phyloP scores from a whole-genome alignment of 1,139 yeast genomes.

The Geotrichum citri-aurantii region DNA sequence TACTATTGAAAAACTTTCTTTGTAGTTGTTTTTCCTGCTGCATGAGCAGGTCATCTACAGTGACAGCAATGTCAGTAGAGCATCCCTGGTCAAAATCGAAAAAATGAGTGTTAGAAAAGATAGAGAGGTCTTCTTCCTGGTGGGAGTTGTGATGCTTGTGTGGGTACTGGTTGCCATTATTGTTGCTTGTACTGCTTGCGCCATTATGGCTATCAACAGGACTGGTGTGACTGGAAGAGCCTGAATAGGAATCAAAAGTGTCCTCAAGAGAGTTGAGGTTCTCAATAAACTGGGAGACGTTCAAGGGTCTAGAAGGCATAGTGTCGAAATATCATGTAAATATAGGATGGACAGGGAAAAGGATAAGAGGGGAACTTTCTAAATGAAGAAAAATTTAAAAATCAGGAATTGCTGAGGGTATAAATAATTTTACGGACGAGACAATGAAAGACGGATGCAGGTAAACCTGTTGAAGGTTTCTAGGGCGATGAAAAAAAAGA shows the following conservation, averaged over 20 bases:
- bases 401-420: neutral
- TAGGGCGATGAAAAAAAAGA: neutral
- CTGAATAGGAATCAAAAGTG: slow-evolving; percentile 20
- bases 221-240: neutral
- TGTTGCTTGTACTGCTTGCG: neutral
- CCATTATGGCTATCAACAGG: neutral
- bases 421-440: neutral
- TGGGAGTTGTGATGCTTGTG: neutral
- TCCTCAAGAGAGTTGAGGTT: slow-evolving; percentile 32
- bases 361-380: neutral
- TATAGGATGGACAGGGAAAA: too few relatives aligned
- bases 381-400: neutral
- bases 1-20: neutral
- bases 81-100: slow-evolving; percentile 42
- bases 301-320: slow-evolving; percentile 12
- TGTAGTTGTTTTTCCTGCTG: slow-evolving; percentile 38
- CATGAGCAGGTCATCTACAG: slow-evolving; percentile 38
- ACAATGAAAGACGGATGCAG: neutral
- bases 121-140: slow-evolving; percentile 36
- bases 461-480: neutral
- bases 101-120: slow-evolving; percentile 41
- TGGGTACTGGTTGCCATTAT: neutral
- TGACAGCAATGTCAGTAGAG: slow-evolving; percentile 38
- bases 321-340: neutral
- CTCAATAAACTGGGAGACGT: slow-evolving; percentile 33